phyloP scores from a whole-genome alignment of 2,329 filamentous ascomycete genomes.

The Chaetomium globosum region DNA sequence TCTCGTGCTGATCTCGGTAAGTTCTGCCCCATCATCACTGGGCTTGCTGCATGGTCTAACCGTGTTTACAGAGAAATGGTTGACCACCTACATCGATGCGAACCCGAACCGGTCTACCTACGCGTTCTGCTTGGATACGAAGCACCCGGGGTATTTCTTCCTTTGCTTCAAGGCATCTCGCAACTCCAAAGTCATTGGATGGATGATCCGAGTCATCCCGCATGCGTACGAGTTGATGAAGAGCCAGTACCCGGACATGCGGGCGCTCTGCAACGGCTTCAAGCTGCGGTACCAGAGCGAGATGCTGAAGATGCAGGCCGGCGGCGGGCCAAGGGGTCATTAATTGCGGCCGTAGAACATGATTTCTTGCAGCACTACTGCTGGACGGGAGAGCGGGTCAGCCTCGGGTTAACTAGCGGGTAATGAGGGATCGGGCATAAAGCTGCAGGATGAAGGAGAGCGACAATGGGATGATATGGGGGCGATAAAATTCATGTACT shows the following conservation, averaged over 20 bases:
- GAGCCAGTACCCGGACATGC: conserved; percentile 90
- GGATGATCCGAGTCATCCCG: conserved; percentile 88
- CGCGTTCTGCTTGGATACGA: conserved; percentile 90
- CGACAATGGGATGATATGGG: background rate
- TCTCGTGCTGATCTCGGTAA: conserved; percentile 82
- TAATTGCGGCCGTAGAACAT: conserved; percentile 6
- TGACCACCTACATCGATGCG: conserved; percentile 92
- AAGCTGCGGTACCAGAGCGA: conserved; percentile 75
- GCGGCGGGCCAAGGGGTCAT: conserved; percentile 30
- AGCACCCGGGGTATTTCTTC: conserved; percentile 91
- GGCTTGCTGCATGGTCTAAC: background rate
- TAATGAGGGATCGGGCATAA: conserved; percentile 2
- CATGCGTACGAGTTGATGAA: conserved; percentile 90
- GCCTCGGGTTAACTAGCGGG: background rate
- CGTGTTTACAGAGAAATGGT: conserved; percentile 72
- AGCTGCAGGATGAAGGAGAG: background rate
- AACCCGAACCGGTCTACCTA: conserved; percentile 94
- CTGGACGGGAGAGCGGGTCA: background rate
- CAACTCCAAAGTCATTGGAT: conserved; percentile 70
- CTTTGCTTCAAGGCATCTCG: conserved; percentile 94
- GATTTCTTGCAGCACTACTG: conserved; percentile 8
- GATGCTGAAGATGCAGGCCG: conserved; percentile 61
- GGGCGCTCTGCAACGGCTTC: conserved; percentile 94
- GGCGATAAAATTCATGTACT: background rate
- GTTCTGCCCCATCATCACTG: conserved; percentile 41